A percentile compares a stretch with the other conserved stretches of the same genome.
These are phyloP conservation scores for Dimargaris xerosporica DNA, from an alignment of 192 early-diverging fungal species.

Conservation along the genomic window DNA sequence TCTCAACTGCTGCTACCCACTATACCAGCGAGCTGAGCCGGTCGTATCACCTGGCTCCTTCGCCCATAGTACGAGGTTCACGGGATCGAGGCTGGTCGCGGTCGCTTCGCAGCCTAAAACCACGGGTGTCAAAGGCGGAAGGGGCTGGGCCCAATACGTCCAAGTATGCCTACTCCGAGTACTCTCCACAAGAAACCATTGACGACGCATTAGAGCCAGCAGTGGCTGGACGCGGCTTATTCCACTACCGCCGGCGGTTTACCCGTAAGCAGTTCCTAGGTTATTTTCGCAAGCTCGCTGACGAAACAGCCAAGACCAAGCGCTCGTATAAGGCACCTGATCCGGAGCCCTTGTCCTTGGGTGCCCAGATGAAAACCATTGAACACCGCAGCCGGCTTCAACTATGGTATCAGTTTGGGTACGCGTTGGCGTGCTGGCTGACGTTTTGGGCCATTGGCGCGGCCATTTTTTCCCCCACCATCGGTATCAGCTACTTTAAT, in stretches of 20 bases:
- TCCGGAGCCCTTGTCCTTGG: background rate
- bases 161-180: too few relatives aligned
- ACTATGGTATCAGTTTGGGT: background rate
- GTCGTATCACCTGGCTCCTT: too few relatives aligned
- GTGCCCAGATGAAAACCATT: background rate
- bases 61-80: too few relatives aligned
- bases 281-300: background rate
- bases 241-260: background rate
- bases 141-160: too few relatives aligned
- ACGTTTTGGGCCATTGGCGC: slow-evolving; percentile 24
- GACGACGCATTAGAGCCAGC: background rate
- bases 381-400: background rate
- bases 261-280: background rate
- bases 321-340: background rate
- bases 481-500: slow-evolving; percentile 23
- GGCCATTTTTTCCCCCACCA: slow-evolving; percentile 21
- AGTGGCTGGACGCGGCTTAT: too few relatives aligned
- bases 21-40: background rate
- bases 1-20: background rate
- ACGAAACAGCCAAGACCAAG: background rate
- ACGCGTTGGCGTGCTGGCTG: slow-evolving; percentile 19
- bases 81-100: too few relatives aligned
- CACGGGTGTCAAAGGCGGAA: too few relatives aligned
- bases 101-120: too few relatives aligned
- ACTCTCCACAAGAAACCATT: background rate